phyloP scores from a whole-genome alignment of 2,329 filamentous ascomycete genomes.

The Aspergillus sp. region DNA sequence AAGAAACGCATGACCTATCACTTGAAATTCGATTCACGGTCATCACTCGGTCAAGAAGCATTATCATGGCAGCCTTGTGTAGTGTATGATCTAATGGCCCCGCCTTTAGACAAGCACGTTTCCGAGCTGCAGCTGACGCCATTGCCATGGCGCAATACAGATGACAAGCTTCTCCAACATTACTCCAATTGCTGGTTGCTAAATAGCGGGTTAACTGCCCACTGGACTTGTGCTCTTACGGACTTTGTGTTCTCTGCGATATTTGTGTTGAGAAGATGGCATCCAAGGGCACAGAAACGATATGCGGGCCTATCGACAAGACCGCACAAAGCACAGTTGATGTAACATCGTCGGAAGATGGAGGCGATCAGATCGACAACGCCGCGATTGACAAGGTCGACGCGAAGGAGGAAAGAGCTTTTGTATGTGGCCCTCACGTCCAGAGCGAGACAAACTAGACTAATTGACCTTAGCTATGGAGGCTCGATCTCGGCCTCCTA shows the following conservation, averaged over 20 bases:
- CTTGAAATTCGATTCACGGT: no score
- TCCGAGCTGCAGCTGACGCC: background rate
- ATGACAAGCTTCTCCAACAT: background rate
- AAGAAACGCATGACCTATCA: no score
- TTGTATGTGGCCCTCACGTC: background rate
- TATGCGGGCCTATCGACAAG: background rate
- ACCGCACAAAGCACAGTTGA: background rate
- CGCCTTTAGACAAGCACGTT: background rate
- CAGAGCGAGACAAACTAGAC: background rate
- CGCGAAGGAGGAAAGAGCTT: background rate
- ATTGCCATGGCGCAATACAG: background rate
- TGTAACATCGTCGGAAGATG: background rate
- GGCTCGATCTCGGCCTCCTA: conserved; percentile 10
- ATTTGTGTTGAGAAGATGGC: background rate
- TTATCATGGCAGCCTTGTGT: background rate
- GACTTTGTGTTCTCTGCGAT: background rate
- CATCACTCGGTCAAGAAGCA: no score
- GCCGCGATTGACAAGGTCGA: background rate
- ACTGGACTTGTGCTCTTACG: background rate
- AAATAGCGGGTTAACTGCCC: background rate
- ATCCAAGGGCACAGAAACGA: background rate
- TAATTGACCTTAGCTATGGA: conserved; percentile 8
- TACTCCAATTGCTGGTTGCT: background rate
- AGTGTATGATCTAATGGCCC: background rate
- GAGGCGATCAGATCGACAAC: background rate